Conservation (phyloP, 192 early-diverging fungal genomes). For the Backusella mclennaniae region DNA sequence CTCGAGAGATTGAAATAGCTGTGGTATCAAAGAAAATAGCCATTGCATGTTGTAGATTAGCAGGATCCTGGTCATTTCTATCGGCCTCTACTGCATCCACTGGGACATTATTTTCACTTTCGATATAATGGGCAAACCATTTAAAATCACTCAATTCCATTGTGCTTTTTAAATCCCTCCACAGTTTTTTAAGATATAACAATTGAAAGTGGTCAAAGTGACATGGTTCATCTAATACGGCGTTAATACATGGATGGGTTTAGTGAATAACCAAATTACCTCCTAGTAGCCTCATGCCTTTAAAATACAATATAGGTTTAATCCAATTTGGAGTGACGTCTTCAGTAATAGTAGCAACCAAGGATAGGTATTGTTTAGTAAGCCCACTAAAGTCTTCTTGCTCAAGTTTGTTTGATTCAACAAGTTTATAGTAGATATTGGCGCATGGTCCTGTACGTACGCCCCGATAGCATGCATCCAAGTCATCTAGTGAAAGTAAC, state of each 20-base stretch:
- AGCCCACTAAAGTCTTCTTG: background rate
- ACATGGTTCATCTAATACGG: background rate
- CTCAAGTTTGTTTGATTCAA: background rate
- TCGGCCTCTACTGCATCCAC: background rate
- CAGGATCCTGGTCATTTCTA: background rate
- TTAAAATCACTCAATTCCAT: background rate
- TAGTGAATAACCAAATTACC: background rate
- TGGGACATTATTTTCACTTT: background rate
- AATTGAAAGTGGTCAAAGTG: background rate
- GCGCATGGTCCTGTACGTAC: background rate
- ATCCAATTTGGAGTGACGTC: background rate
- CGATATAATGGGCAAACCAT: background rate
- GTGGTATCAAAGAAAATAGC: conserved; percentile 5
- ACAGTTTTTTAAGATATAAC: conserved; percentile 5
- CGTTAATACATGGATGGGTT: background rate
- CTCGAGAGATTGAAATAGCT: background rate
- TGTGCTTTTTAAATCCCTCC: background rate
- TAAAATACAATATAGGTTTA: background rate
- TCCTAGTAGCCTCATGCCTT: background rate
- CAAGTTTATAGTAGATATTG: background rate
- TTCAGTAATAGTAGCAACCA: background rate
- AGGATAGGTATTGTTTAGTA: background rate
- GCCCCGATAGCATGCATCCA: background rate
- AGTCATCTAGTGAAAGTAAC: background rate
- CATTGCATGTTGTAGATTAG: background rate